Conservation (phyloP, 108 stramenopile genomes). For the Parietichytrium sp. region DNA sequence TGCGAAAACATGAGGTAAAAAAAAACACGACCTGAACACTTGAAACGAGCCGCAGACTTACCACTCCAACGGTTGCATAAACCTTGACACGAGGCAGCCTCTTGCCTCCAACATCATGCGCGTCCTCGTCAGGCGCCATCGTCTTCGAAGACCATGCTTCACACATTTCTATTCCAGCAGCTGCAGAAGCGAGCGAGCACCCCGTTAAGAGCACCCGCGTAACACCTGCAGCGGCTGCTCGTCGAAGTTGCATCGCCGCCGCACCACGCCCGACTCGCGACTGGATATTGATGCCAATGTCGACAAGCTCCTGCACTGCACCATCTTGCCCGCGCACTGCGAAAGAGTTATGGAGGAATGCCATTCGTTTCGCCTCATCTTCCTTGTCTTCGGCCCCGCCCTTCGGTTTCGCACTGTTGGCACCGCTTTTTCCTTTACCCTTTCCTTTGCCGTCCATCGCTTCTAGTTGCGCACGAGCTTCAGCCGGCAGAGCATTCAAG, state of each 20-base stretch:
- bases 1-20: too few relatives aligned
- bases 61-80: constrained; percentile 29
- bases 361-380: not conserved
- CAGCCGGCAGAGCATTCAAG: not conserved
- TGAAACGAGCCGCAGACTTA: too few relatives aligned
- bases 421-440: not conserved
- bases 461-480: not conserved
- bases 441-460: not conserved
- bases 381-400: not conserved
- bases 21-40: too few relatives aligned
- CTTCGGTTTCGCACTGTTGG: not conserved
- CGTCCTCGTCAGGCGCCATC: not conserved
- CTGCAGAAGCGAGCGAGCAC: not conserved
- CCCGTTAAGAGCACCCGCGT: constrained; percentile 2
- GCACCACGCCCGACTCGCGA: not conserved
- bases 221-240: constrained; percentile 32
- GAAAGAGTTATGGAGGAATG: too few relatives aligned
- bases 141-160: not conserved
- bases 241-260: not conserved
- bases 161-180: not conserved
- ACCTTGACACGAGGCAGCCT: not conserved
- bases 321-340: not conserved
- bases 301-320: not conserved
- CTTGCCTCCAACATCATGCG: not conserved
- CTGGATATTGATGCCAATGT: constrained; percentile 70